Conservation (phyloP, 177 flowering plant species). For the Vitis hybrid region DNA sequence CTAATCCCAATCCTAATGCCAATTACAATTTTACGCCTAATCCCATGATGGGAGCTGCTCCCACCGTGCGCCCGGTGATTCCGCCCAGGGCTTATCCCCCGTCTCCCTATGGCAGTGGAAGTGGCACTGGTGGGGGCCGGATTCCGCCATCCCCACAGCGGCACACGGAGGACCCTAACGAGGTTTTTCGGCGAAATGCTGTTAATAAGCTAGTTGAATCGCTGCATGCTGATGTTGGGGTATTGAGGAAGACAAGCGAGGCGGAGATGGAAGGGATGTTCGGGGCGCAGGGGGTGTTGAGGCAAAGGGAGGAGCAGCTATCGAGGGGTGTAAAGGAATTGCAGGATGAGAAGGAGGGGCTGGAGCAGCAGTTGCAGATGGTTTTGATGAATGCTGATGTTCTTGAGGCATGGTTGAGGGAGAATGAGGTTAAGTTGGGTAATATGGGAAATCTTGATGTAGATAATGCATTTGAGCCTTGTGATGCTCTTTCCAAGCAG, state of each 20-base stretch:
- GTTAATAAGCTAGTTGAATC: constrained; percentile 70
- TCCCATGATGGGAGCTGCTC: background rate
- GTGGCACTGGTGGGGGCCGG: constrained; percentile 12
- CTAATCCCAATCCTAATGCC: constrained; percentile 28
- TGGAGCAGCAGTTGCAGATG: constrained; percentile 92
- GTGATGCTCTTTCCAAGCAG: constrained; percentile 69
- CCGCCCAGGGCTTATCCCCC: constrained; percentile 44
- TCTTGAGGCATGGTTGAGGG: constrained; percentile 84
- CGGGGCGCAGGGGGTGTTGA: constrained; percentile 56
- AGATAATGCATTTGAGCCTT: constrained; percentile 66
- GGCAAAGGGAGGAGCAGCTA: constrained; percentile 64
- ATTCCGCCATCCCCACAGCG: constrained; percentile 16
- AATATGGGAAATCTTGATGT: constrained; percentile 35
- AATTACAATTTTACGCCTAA: constrained; percentile 12
- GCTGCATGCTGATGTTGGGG: constrained; percentile 51
- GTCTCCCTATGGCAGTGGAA: constrained; percentile 38
- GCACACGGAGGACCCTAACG: constrained; percentile 58
- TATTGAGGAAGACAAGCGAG: constrained; percentile 69
- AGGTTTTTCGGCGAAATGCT: constrained; percentile 66
- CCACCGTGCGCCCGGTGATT: constrained; percentile 21
- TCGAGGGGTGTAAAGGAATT: constrained; percentile 70
- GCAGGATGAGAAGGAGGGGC: constrained; percentile 74
- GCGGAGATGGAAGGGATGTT: constrained; percentile 81
- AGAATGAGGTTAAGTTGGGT: constrained; percentile 49
- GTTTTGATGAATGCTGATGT: constrained; percentile 79